Evolutionary conservation across 495 filamentous ascomycete species (phyloP).

Genomic region (Podospora bellae-mahoneyi): DNA sequence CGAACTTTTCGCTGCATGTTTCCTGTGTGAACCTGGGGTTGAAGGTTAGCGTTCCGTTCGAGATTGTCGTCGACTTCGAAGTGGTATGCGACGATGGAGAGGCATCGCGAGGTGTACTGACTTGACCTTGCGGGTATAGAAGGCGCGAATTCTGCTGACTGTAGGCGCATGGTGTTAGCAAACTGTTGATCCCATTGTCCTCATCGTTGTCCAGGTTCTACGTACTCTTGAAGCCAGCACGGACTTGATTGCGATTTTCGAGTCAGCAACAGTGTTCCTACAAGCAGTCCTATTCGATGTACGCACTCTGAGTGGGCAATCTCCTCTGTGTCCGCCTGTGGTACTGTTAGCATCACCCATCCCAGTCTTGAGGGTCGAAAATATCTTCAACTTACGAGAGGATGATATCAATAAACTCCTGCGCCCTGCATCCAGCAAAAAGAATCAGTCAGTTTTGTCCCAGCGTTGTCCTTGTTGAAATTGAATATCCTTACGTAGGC

Average conservation of each 20-base stretch:
- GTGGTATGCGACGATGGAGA: constrained; percentile 60
- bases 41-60: constrained; percentile 40
- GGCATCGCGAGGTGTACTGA: constrained; percentile 32
- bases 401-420: constrained; percentile 97
- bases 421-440: constrained; percentile 24
- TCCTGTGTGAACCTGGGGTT: constrained; percentile 75
- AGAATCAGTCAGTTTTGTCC: constrained; percentile 12
- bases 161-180: constrained; percentile 19
- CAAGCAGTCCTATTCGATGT: not conserved
- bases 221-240: constrained; percentile 82
- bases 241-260: constrained; percentile 42
- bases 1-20: constrained; percentile 92
- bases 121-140: constrained; percentile 98
- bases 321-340: constrained; percentile 86
- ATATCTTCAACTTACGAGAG: constrained; percentile 44
- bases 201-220: constrained; percentile 3
- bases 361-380: not conserved
- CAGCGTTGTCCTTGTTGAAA: not conserved
- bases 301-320: constrained; percentile 77
- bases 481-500: constrained; percentile 59
- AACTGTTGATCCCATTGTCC: not conserved
- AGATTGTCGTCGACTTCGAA: constrained; percentile 62
- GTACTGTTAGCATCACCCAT: constrained; percentile 13
- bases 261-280: constrained; percentile 17
- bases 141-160: constrained; percentile 86